Percentiles rank a stretch among this genome's conserved stretches.
Conservation (phyloP, 805 yeast genomes). For the Hemisphaericaspora nanyangensis region DNA sequence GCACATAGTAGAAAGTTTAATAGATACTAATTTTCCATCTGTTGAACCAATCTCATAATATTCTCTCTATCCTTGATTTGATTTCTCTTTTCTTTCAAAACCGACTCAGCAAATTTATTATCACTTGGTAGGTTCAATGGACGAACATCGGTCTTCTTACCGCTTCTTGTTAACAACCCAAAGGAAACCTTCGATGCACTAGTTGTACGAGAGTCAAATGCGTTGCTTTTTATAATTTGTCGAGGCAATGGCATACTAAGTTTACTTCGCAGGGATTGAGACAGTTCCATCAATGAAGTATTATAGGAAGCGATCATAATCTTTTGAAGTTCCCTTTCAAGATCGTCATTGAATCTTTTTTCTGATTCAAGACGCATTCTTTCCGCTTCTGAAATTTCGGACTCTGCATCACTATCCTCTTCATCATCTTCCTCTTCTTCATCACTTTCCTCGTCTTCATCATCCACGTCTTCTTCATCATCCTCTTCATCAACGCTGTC, state of each 20-base stretch:
- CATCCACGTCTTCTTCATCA: slow-evolving; percentile 16
- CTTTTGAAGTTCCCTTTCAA: slow-evolving; percentile 55
- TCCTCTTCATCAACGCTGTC: slow-evolving; percentile 13
- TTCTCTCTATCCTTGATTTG: slow-evolving; percentile 51
- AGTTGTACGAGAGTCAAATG: not conserved
- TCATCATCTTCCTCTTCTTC: slow-evolving; percentile 11
- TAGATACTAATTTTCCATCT: slow-evolving; percentile 23
- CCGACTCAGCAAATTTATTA: slow-evolving; percentile 50
- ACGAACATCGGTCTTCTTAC: slow-evolving; percentile 42
- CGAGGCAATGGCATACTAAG: slow-evolving; percentile 7
- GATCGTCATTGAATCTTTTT: slow-evolving; percentile 42
- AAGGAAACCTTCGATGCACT: slow-evolving; percentile 32
- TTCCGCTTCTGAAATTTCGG: slow-evolving; percentile 6
- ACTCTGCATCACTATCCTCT: slow-evolving; percentile 10
- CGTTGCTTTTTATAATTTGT: not conserved
- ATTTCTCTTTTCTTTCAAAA: slow-evolving; percentile 48
- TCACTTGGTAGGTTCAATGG: slow-evolving; percentile 50
- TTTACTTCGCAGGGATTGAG: slow-evolving; percentile 7
- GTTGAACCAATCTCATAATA: slow-evolving; percentile 53
- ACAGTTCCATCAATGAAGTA: slow-evolving; percentile 21
- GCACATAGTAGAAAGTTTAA: not conserved
- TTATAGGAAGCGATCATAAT: slow-evolving; percentile 52
- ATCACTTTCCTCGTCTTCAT: slow-evolving; percentile 23
- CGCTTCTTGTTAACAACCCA: slow-evolving; percentile 53
- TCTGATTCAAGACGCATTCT: slow-evolving; percentile 40